Base-by-base conservation (phyloP, 345 rosid species). In the Physaria fendleri region DNA sequence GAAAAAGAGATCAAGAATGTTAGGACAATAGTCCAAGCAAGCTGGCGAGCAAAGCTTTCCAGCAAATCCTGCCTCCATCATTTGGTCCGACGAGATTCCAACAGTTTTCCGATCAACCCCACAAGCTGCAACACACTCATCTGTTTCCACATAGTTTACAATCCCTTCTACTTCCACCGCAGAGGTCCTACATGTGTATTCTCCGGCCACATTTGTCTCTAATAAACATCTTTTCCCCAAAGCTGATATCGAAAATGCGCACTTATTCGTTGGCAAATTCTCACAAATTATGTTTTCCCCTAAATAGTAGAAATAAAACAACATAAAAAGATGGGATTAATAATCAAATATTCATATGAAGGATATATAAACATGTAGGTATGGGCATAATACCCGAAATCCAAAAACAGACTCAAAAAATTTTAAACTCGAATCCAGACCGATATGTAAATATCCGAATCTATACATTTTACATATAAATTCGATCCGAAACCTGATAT, bases 1-100 rank as follows among this genome's bases (percentile, higher is more conserved):
- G 80, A 78, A 89, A 84, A 85, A 89, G 17, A 93, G 99, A 51
- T 93, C 97, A 32, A 89, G 74, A 48, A 93, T 89, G 82, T 89
- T 93, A 76, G 94, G 88, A 69, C 99, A 93, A 24, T 66, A 74
- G 13, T 74, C 68, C 74, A 80, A 82, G 22, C 99, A 93, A 50
- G 71, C 72, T 0, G 85, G 69, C 4, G 97, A 82, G 76, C 99
- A 93, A 51, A 93, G 95, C 76, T 85, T 89, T 65, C 77, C 24
- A 7, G 94, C 78, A 66, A 93, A 87, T 5, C 82, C 84, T 9
- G 84, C 72, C 20, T 93, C 97, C 37, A 93, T 82, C 57, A 93
- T 81, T 1, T 90, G n/a, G 53, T 93, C 97, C 3, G 99, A 87
- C 1, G 99, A 93, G 67, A 93, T 90, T 2, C 99, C 99, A 4